These are phyloP conservation scores for Phylloporus rhodoxanthus DNA, from an alignment of 768 basidiomycete genomes.

Conservation along the genomic window DNA sequence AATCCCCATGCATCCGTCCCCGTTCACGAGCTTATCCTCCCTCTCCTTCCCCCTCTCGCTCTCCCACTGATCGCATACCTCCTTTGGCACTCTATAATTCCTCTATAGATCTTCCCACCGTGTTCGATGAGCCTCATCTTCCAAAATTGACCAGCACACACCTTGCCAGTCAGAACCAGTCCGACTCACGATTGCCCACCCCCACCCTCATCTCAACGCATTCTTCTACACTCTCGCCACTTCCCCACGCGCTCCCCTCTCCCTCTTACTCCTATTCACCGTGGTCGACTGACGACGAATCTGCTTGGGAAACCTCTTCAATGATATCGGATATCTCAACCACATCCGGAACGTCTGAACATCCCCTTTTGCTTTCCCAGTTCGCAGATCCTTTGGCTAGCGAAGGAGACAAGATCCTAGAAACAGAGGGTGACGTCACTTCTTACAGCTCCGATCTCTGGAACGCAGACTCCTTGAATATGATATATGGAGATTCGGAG, in stretches of 20 bases:
- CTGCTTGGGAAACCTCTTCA: constrained; percentile 69
- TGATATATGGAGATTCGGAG: constrained; percentile 43
- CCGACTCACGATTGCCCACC: constrained; percentile 36
- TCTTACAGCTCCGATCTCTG: constrained; percentile 12
- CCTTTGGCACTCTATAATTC: constrained; percentile 26
- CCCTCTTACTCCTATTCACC: constrained; percentile 39
- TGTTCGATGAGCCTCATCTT: not conserved
- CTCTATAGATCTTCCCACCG: not conserved
- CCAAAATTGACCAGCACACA: not conserved
- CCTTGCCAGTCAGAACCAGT: constrained; percentile 5
- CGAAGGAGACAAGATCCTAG: constrained; percentile 14
- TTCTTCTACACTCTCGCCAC: constrained; percentile 17
- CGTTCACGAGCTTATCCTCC: constrained; percentile 47
- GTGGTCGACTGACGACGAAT: constrained; percentile 76
- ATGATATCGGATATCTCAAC: constrained; percentile 56
- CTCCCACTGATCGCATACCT: constrained; percentile 35
- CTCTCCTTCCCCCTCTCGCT: constrained; percentile 45
- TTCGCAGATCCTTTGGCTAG: constrained; percentile 14
- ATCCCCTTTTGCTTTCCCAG: constrained; percentile 28
- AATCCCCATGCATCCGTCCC: constrained; percentile 38
- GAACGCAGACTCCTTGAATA: constrained; percentile 33
- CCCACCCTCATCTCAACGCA: constrained; percentile 31
- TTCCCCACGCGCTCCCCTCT: constrained; percentile 11
- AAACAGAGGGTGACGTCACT: constrained; percentile 15
- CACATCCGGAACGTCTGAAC: constrained; percentile 39